Base-by-base conservation (phyloP, 495 filamentous ascomycete genomes). In the Podospora australis region DNA sequence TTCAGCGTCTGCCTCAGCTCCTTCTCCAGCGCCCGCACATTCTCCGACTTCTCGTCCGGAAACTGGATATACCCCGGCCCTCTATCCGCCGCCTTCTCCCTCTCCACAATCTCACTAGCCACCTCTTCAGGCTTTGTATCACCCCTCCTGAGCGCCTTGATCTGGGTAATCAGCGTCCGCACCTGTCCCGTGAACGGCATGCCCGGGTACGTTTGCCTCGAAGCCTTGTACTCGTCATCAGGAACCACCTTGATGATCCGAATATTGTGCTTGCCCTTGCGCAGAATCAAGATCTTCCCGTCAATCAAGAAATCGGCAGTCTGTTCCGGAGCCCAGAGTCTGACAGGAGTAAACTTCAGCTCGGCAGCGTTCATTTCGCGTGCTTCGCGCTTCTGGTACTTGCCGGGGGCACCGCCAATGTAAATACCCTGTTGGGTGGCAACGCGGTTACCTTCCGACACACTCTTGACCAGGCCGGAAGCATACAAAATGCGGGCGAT, bases 211-310 rank as follows among this genome's bases (percentile, higher is more conserved):
- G 47, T 56, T 46, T 63, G 22, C 24, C 72, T 73, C 32, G 61
- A 69, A 0, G 41, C 40, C 17, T 50, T 54, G 63, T 75, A 95
- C 41, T 87, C 81, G 48, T 83, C 75, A 58, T 94, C 86, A 50
- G 73, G 73, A 13, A 94, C 70, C 50, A 95, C 74, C 52, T 82
- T 69, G 39, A 94, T 72, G 38, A 90, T 66, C 42, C 82, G 80
- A 26, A 92, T 66, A 59, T 89, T 90, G 74, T 85, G 84, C 65
- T 95, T 95, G 25, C 88, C 88, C 24, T 78, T 65, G 54, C 88
- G 78, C 17, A 95, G 64, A 49, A 94, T 76, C 35, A 95, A 60
- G 4, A 83, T 51, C 30, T 79, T 68, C 26, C 67, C 81, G 30
- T 82, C 78, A 14, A 87, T 71, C 17, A 92, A 60, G 55, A 78